Conservation (phyloP, 495 filamentous ascomycete genomes). For the Tuber umbilicatum region DNA sequence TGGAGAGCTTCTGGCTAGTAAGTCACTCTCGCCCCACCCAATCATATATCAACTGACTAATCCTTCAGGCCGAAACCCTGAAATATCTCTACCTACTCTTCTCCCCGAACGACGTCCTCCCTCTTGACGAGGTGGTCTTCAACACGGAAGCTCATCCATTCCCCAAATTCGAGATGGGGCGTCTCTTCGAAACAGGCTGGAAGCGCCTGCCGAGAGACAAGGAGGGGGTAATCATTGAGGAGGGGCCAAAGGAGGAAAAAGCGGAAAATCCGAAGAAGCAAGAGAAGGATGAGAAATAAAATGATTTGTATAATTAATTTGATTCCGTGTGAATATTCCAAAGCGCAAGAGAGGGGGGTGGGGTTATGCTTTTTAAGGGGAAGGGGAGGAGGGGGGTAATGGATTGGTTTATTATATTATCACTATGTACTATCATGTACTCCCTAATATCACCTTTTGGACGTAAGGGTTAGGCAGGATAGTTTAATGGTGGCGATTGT, state of each 20-base stretch:
- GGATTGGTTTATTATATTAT: neutral
- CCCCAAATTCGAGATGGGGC: slow-evolving; percentile 72
- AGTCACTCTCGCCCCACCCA: slow-evolving; percentile 36
- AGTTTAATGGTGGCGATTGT: neutral
- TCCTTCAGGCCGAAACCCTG: slow-evolving; percentile 74
- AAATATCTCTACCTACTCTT: slow-evolving; percentile 98
- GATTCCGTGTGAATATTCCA: slow-evolving; percentile 1
- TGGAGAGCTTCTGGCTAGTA: slow-evolving; percentile 94
- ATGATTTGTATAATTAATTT: neutral
- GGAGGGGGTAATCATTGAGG: slow-evolving; percentile 21
- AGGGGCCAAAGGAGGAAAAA: neutral
- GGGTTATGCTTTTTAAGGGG: neutral
- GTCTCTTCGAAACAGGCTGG: slow-evolving; percentile 83
- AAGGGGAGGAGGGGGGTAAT: too few species aligned
- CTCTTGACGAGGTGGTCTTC: slow-evolving; percentile 77
- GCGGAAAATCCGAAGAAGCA: neutral
- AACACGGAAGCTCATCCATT: slow-evolving; percentile 95
- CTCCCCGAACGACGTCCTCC: slow-evolving; percentile 66
- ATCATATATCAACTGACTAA: neutral
- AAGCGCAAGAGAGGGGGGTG: neutral
- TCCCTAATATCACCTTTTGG: neutral
- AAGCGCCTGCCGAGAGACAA: slow-evolving; percentile 56
- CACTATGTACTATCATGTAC: neutral
- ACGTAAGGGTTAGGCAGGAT: neutral
- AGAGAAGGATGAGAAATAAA: neutral